Conservation (phyloP, 164 flowering plant species). For the Stephania yunnanensis region DNA sequence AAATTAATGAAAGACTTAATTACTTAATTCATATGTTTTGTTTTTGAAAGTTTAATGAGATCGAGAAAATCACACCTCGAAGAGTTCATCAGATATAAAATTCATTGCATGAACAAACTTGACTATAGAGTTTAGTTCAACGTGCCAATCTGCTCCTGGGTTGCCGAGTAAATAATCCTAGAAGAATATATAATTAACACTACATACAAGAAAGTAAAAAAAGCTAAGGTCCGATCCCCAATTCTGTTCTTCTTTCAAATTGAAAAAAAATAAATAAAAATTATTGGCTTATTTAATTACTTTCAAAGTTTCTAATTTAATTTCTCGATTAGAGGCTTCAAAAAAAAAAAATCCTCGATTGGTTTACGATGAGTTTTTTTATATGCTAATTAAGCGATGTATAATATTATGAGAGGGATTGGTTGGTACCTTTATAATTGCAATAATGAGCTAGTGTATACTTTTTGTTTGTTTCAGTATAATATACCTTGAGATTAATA, state of each 20-base stretch:
- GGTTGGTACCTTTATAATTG: neutral
- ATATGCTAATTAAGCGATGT: neutral
- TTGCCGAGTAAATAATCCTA: slow-evolving; percentile 23
- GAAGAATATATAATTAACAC: neutral
- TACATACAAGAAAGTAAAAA: neutral
- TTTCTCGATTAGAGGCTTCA: neutral
- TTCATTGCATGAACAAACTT: slow-evolving; percentile 18
- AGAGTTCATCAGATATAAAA: slow-evolving; percentile 23
- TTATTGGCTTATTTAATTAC: neutral
- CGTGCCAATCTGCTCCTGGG: slow-evolving; percentile 6
- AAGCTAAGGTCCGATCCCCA: too few species aligned
- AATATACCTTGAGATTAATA: slow-evolving; percentile 1
- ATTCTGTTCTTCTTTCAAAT: too few species aligned
- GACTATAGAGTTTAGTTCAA: slow-evolving; percentile 8
- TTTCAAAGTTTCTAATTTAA: neutral
- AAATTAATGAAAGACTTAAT: neutral
- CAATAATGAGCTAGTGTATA: neutral
- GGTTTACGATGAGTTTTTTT: neutral
- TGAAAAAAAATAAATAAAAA: too few species aligned
- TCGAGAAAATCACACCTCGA: slow-evolving; percentile 11
- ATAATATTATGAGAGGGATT: neutral
- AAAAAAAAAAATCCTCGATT: neutral
- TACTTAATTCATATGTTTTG: too few species aligned
- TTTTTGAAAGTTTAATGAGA: neutral
- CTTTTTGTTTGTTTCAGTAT: neutral